Base-by-base conservation (phyloP, 768 basidiomycete species). In the Tricholoma saponaceum region DNA sequence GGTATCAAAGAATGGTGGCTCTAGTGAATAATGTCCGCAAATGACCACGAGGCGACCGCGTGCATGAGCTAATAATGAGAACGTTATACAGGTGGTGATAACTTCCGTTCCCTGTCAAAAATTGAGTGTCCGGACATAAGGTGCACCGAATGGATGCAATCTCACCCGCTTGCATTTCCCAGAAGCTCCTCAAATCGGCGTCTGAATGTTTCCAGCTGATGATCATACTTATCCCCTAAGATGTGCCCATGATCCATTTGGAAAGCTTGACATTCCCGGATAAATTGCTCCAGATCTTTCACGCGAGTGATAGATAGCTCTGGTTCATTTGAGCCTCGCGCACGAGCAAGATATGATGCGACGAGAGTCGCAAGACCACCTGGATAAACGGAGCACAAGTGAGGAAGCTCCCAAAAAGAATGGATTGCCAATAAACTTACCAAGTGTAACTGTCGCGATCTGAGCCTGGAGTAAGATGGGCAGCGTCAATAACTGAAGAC, bases 301-400 rank as follows among this genome's bases (percentile, higher is more conserved):
- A 75, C 75, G 10, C 82, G 79, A 3, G 72, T 66, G 28, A 77
- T 74, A 0, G 86, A 87, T n/a, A 78, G 52, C 59, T 90, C 86
- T 1, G 89, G 89, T 62, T 90, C 89, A 35, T 81, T 81, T 0
- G 86, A 83, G 10, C 87, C 86, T 25, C 87, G 82, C 23, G 81
- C 77, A 12, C 84, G 82, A 3, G 89, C 89, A 23, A 91, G 76
- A 68, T 86, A 90, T 1, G 87, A 85, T 16, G 89, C 87, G 13
- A 85, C 79, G 18, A 90, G 20, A 0, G 89, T 91, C 3, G 87
- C 69, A 10, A 86, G 56, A n/a, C 83, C 88, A 30, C 89, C 86
- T 83, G 26, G 20, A 44, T 35, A 13, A 41, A 13, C 7, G 25
- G 33, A 25, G 14, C 14, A 47, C 26, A 32, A 33, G 55, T 47